Evolutionary conservation across 208 protist genomes (phyloP).

Genomic region (Leishmania mexicana): DNA sequence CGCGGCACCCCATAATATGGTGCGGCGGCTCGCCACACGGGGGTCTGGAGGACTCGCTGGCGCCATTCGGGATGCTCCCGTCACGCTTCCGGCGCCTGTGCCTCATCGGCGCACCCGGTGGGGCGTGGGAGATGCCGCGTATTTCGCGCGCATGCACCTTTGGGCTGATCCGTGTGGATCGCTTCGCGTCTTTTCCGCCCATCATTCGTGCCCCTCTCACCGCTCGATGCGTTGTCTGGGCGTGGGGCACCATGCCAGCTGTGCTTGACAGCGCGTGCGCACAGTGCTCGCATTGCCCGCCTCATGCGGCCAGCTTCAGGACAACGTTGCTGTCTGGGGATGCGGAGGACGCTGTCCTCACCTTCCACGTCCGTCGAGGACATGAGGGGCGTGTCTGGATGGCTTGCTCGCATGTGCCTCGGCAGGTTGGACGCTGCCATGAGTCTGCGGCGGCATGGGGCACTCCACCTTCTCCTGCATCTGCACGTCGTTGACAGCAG

Average conservation of each 20-base stretch:
- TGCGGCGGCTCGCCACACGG: not conserved
- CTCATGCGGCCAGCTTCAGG: too few species aligned
- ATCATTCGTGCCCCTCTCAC: not conserved
- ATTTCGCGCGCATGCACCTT: too few species aligned
- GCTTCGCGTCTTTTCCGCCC: too few species aligned
- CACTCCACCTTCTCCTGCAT: too few species aligned
- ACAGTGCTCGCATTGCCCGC: too few species aligned
- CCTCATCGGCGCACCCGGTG: too few species aligned
- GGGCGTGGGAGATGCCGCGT: too few species aligned
- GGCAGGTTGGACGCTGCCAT: not conserved
- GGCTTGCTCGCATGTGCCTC: not conserved
- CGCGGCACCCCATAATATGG: not conserved
- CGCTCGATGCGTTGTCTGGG: not conserved
- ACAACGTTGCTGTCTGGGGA: too few species aligned
- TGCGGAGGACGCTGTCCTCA: not conserved
- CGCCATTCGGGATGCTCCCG: not conserved
- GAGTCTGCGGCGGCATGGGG: not conserved
- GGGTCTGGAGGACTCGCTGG: not conserved
- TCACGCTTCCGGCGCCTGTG: too few species aligned
- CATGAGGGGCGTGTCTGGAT: not conserved
- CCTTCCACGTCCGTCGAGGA: not conserved
- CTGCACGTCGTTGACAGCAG: too few species aligned
- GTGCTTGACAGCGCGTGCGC: not conserved
- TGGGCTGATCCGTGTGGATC: not conserved
- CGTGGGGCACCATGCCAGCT: not conserved